Conservation (phyloP, 2,329 filamentous ascomycete species). For the Clonostachys solani region DNA sequence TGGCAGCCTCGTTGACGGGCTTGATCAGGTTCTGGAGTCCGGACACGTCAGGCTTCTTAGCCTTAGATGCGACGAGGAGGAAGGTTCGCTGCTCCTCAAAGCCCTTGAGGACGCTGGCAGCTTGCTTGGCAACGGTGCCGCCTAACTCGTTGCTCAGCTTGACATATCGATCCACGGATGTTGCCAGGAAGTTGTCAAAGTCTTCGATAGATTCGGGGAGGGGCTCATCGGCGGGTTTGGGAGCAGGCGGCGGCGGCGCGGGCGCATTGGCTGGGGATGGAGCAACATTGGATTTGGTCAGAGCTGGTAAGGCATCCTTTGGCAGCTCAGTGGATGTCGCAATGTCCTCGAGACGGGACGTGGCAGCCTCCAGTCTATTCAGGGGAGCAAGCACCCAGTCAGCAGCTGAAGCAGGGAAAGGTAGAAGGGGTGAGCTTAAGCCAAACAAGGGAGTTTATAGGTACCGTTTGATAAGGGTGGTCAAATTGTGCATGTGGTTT, state of each 20-base stretch:
- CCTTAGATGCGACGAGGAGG: constrained; percentile 81
- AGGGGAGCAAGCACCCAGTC: background rate
- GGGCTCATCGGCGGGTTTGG: constrained; percentile 43
- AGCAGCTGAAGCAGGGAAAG: background rate
- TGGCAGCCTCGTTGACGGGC: constrained; percentile 79
- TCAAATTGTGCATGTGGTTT: constrained; percentile 92
- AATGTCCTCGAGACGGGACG: constrained; percentile 93
- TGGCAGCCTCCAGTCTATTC: constrained; percentile 89
- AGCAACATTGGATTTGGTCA: constrained; percentile 26
- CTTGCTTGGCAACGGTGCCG: constrained; percentile 74
- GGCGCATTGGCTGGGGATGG: constrained; percentile 23
- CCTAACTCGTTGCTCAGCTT: constrained; percentile 75
- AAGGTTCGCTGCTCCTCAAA: constrained; percentile 87
- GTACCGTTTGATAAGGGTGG: constrained; percentile 97
- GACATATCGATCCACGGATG: constrained; percentile 73
- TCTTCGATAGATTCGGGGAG: constrained; percentile 79
- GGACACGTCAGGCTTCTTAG: constrained; percentile 81
- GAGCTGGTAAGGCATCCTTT: constrained; percentile 38
- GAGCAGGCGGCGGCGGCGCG: constrained; percentile 14
- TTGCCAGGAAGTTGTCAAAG: constrained; percentile 75
- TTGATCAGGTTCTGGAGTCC: constrained; percentile 76
- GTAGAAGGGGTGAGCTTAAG: background rate
- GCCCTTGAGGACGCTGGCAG: constrained; percentile 51
- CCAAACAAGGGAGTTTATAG: background rate
- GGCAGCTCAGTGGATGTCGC: constrained; percentile 68